Evolutionary conservation across 306 rosid genomes (phyloP).

Genomic region (Trifolium pratense): DNA sequence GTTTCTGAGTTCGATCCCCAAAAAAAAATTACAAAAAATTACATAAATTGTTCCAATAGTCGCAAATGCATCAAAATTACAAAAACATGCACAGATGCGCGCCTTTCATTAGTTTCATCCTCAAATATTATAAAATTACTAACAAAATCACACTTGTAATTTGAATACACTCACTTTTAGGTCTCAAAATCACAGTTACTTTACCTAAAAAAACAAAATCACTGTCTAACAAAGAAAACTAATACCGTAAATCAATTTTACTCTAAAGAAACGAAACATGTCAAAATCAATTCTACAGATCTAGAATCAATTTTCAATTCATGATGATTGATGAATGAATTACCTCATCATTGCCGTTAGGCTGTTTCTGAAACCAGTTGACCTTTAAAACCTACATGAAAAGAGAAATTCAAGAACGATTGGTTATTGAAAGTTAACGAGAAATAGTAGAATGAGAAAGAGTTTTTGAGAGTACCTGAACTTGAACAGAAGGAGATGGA

Average conservation of each 20-base stretch:
- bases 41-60: neutral
- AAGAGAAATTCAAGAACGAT: constrained; percentile 16
- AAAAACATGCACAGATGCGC: neutral
- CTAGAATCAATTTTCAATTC: neutral
- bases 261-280: too few relatives aligned
- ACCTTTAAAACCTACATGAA: constrained; percentile 60
- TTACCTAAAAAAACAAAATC: too few relatives aligned
- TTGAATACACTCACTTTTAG: too few relatives aligned
- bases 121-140: neutral
- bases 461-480: constrained; percentile 63
- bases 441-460: constrained; percentile 40
- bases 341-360: constrained; percentile 77
- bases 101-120: neutral
- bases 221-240: too few relatives aligned
- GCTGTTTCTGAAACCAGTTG: constrained; percentile 81
- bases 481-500: constrained; percentile 66
- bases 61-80: neutral
- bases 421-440: neutral
- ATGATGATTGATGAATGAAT: too few relatives aligned
- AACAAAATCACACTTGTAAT: too few relatives aligned
- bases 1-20: too few relatives aligned
- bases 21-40: too few relatives aligned
- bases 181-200: too few relatives aligned
- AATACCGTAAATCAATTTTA: too few relatives aligned
- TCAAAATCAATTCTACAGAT: too few relatives aligned